Base-by-base conservation (phyloP, 768 basidiomycete genomes). In the Lentinus tigrinus region DNA sequence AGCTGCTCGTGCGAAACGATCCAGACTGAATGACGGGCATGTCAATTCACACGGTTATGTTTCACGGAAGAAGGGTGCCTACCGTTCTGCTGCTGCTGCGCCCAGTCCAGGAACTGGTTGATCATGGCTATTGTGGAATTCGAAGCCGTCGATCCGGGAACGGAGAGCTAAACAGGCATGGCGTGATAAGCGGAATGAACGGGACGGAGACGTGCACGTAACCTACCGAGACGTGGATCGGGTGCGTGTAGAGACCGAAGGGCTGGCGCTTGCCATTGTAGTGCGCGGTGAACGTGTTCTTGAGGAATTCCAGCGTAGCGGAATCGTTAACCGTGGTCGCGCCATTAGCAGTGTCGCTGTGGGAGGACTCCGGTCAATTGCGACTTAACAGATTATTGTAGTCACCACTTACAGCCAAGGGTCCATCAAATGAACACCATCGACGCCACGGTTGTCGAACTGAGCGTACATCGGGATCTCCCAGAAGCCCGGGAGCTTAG, bases 401-500 rank as follows among this genome's bases (percentile, higher is more conserved):
- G 54, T 28, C 14, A 2, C 17, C 27, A 76, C 84, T 77, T 56
- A 87, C 82, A 91, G 75, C 88, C 88, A 91, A 47, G 89, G 89
- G 66, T 92, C 91, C 90, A 91, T 91, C 63, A 91, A 74, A 74
- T 91, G 89, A 16, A 76, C 71, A 0, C 87, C 87, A 7, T 61
- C 72, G 9, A 70, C 74, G 4, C 87, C 87, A 11, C 73, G 69
- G 10, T 79, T 57, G 68, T 89, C 89, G 61, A 91, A 91, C 70
- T 84, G 81, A 0, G 85, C 85, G 69, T 90, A 90, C 89, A 92
- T 91, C 1, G 91, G 91, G 52, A 91, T 78, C 72, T 92, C 89
- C 91, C 91, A 93, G 66, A 93, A 80, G 4, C 91, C 90, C 21
- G 88, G 87, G 2, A 91, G 73, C 61, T 82, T 80, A 6, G 87